These are phyloP conservation scores for Alternaria longipes DNA, from an alignment of 2,329 filamentous ascomycete species.

Conservation along the genomic window DNA sequence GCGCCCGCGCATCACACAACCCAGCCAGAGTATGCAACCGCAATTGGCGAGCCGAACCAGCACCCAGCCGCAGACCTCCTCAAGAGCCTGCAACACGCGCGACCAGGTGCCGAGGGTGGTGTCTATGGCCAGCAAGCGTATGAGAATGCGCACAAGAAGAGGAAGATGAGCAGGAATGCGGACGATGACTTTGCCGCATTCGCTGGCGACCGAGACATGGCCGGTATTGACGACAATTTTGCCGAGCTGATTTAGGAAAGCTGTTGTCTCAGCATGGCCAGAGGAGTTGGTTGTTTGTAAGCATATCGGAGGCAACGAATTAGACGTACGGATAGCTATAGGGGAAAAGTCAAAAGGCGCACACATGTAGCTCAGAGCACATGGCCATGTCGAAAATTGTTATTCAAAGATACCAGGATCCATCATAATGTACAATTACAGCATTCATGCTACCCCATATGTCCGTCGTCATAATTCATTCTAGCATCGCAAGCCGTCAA, in stretches of 20 bases:
- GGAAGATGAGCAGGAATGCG: slow-evolving; percentile 47
- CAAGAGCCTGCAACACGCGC: slow-evolving; percentile 41
- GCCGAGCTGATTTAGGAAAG: slow-evolving; percentile 59
- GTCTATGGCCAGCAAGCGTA: slow-evolving; percentile 37
- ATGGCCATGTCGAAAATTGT: neutral
- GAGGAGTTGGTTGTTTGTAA: neutral
- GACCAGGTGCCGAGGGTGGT: slow-evolving; percentile 32
- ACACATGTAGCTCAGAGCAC: neutral
- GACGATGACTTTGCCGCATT: slow-evolving; percentile 53
- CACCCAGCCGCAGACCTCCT: slow-evolving; percentile 43
- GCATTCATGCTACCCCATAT: neutral
- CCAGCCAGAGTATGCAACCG: slow-evolving; percentile 33
- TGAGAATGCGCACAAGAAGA: slow-evolving; percentile 45
- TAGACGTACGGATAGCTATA: neutral
- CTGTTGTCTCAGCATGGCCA: neutral
- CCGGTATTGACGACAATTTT: slow-evolving; percentile 68
- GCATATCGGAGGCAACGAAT: neutral
- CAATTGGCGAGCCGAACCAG: slow-evolving; percentile 29
- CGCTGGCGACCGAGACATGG: slow-evolving; percentile 60
- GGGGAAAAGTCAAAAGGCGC: neutral
- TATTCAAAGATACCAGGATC: slow-evolving; percentile 15
- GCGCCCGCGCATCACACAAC: slow-evolving; percentile 32
- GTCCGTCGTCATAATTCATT: neutral
- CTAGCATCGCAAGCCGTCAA: neutral
- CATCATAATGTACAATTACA: slow-evolving; percentile 23